Evolutionary conservation across 345 rosid species (phyloP).

Genomic region (Dovyalis caffra): DNA sequence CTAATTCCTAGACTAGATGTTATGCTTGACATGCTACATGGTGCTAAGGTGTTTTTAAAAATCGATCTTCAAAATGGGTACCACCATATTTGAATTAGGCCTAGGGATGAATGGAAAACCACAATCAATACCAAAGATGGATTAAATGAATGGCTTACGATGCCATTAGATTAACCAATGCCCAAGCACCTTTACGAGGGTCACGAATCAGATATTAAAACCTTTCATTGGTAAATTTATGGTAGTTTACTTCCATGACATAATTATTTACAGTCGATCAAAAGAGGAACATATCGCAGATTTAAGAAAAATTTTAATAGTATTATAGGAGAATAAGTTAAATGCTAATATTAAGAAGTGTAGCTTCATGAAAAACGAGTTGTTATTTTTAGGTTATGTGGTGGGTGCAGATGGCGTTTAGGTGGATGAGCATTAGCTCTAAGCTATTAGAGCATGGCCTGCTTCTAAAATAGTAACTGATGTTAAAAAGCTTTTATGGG

Average conservation of each 20-base stretch:
- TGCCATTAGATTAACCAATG: not conserved
- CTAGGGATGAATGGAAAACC: accelerated
- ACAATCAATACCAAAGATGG: too few relatives aligned
- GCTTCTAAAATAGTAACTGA: too few relatives aligned
- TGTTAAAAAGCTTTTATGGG: too few relatives aligned
- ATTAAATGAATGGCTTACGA: too few relatives aligned
- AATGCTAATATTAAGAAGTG: not conserved
- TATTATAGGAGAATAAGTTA: not conserved
- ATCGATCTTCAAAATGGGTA: not conserved
- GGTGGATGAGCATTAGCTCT: too few relatives aligned
- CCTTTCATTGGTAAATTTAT: too few relatives aligned
- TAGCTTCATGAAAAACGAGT: not conserved
- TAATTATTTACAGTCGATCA: not conserved
- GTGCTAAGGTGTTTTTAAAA: not conserved
- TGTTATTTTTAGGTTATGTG: not conserved
- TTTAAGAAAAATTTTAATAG: not conserved
- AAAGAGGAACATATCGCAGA: not conserved
- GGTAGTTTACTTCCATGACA: not conserved
- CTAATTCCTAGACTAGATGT: not conserved
- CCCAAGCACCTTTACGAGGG: not conserved
- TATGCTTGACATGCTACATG: not conserved
- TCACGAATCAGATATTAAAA: not conserved
- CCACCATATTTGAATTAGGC: not conserved
- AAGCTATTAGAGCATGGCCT: too few relatives aligned
- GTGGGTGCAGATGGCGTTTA: not conserved